Percentiles rank a stretch among this genome's conserved stretches.
Conservation (phyloP, 73 alveolate genomes). For the Blepharisma stoltei region DNA sequence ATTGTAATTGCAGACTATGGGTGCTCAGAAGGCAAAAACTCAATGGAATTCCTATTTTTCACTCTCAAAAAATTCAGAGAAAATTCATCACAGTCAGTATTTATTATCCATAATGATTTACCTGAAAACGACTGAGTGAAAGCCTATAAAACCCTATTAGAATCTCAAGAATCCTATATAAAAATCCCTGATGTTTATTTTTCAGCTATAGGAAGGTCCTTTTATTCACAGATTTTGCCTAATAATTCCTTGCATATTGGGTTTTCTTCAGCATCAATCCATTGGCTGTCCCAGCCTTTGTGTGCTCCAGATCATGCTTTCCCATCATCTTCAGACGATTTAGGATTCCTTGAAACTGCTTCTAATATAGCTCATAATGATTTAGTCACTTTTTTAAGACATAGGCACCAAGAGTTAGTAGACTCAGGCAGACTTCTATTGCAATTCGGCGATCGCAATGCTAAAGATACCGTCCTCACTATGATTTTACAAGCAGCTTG, state of each 20-base stretch:
- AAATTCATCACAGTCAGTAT: neutral
- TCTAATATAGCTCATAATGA: too few relatives aligned
- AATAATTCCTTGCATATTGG: neutral
- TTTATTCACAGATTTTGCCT: neutral
- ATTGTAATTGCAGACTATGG: slow-evolving; percentile 13
- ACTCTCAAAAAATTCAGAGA: neutral
- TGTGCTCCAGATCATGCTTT: too few relatives aligned
- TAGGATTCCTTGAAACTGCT: too few relatives aligned
- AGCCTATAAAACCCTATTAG: neutral
- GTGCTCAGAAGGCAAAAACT: slow-evolving; percentile 23
- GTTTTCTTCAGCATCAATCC: neutral
- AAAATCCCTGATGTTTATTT: neutral
- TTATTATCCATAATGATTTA: slow-evolving; percentile 16
- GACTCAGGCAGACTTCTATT: too few relatives aligned
- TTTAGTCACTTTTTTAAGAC: too few relatives aligned
- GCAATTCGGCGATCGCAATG: too few relatives aligned
- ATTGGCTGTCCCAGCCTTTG: neutral
- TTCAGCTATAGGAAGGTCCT: slow-evolving; percentile 1
- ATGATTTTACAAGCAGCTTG: too few relatives aligned
- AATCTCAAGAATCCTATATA: neutral
- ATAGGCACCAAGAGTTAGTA: too few relatives aligned
- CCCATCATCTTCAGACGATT: too few relatives aligned
- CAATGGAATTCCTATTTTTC: neutral
- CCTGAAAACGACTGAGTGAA: slow-evolving; percentile 18
- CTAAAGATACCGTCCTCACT: too few relatives aligned